phyloP scores from a whole-genome alignment of 441 rosid species.

The Corymbia calophylla region DNA sequence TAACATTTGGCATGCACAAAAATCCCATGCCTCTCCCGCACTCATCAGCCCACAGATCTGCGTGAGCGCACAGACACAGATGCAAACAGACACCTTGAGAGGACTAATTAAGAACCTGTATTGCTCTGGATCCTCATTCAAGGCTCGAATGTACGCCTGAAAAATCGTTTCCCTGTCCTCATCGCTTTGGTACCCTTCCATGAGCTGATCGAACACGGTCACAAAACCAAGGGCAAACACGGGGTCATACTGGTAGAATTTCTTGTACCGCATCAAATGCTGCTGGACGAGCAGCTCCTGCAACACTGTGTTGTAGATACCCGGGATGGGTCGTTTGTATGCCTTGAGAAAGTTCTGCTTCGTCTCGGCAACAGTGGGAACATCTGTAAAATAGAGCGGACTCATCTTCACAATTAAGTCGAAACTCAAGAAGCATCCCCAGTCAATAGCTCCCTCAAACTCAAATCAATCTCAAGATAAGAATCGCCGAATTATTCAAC shows the following conservation, averaged over 20 bases:
- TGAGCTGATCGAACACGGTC: constrained; percentile 89
- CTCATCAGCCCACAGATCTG: not conserved
- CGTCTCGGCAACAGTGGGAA: constrained; percentile 82
- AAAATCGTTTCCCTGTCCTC: constrained; percentile 83
- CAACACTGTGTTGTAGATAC: constrained; percentile 73
- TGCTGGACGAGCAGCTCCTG: constrained; percentile 96
- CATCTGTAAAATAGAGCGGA: constrained; percentile 32
- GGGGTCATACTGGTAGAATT: constrained; percentile 68
- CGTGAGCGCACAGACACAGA: not conserved
- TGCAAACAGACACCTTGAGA: not conserved
- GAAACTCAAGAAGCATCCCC: not conserved
- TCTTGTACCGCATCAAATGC: constrained; percentile 88
- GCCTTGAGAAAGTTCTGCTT: constrained; percentile 71
- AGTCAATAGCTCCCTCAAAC: not conserved
- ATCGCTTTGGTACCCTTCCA: constrained; percentile 94
- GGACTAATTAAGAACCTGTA: constrained; percentile 52
- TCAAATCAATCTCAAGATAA: not conserved
- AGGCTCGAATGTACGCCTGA: constrained; percentile 67
- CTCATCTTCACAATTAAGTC: not conserved
- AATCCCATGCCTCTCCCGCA: not conserved
- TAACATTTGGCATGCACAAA: not conserved
- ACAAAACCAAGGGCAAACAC: constrained; percentile 95
- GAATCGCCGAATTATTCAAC: not conserved
- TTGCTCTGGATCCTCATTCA: constrained; percentile 82
- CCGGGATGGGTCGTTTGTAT: constrained; percentile 87